A percentile compares a stretch with the other conserved stretches of the same genome.
Conservation (phyloP, 805 yeast species). For the Saturnispora galanensis region DNA sequence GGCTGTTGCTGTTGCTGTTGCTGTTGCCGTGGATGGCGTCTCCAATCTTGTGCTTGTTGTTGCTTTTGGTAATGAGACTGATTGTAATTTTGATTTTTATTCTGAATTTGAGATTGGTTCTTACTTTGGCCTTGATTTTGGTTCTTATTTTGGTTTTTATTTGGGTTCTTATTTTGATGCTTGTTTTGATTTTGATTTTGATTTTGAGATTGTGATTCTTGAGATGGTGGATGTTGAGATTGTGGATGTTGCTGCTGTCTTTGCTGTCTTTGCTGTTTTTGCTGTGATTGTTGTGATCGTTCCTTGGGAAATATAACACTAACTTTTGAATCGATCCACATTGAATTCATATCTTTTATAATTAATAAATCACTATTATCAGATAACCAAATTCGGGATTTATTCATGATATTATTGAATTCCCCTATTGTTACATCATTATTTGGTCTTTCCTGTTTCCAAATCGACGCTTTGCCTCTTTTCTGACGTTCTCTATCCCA, state of each 20-base stretch:
- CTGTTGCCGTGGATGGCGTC: not conserved
- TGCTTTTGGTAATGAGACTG: not conserved
- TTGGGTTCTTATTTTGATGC: not conserved
- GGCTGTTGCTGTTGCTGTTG: not conserved
- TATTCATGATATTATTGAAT: slow-evolving; percentile 23
- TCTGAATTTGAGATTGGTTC: not conserved
- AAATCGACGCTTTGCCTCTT: slow-evolving; percentile 66
- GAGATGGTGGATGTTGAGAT: not conserved
- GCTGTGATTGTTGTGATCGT: not conserved
- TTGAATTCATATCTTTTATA: slow-evolving; percentile 5
- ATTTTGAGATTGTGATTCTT: not conserved
- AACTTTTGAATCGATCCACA: slow-evolving; percentile 7
- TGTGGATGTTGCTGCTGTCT: not conserved
- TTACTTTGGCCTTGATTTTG: not conserved
- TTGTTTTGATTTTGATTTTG: too few relatives aligned
- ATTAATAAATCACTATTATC: slow-evolving; percentile 3
- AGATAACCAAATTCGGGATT: slow-evolving; percentile 8
- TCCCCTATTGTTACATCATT: slow-evolving; percentile 21
- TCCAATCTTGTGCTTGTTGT: too few relatives aligned
- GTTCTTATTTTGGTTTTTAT: not conserved
- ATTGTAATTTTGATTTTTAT: not conserved
- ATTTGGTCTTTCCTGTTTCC: slow-evolving; percentile 52
- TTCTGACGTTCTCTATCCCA: slow-evolving; percentile 89
- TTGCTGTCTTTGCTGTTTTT: not conserved
- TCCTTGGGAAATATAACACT: slow-evolving; percentile 3